Evolutionary conservation across 1,139 yeast genomes (phyloP), one percentile per base, ranked within the genome.

Genomic region (Kodamaea derodonti): DNA sequence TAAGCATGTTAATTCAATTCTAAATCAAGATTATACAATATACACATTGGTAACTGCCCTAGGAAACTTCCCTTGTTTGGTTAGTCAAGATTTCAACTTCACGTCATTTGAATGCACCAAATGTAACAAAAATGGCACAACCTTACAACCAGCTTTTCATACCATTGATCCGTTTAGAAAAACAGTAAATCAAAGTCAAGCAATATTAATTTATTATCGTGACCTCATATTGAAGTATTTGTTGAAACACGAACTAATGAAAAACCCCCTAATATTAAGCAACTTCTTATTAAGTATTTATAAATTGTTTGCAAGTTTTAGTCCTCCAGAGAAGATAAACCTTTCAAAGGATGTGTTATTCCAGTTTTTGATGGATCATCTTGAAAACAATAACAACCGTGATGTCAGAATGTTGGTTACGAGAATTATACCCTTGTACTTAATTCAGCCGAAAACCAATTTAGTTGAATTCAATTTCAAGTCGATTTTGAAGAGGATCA

Each of bases 401-500:
- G 80, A 76, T 37, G 62, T 78, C 0, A 52, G 88, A 30, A 42
- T 80, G 10, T 47, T 77, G 3, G 62, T 75, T 1, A 62, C 74
- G 0, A 62, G 74, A 38, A 49, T 75, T 0, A 42, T 76, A 2
- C 80, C 82, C 0, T 53, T 74, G 24, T 62, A 67, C 32, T 46
- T 76, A 12, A 49, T 66, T 4, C 48, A 59, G 4, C 60, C 63
- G 6, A 63, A 60, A 37, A 62, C 60, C 38, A 61, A 58, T 20
- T 45, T 46, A 4, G 55, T 52, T 29, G 71, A 70, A 15, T 42
- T 48, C 4, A 63, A 60, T 31, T 70, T 73, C 42, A 63, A 64
- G 29, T 32, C 42, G 1, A 60, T 73, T 8, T 59, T 70, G 31
- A 58, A 54, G 15, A 51, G 46, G 12, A 39, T 73, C 1, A 58